A percentile compares a stretch with the other conserved stretches of the same genome.
These are phyloP conservation scores for Endogone sp. DNA, from an alignment of 192 early-diverging fungal species.

Conservation along the genomic window DNA sequence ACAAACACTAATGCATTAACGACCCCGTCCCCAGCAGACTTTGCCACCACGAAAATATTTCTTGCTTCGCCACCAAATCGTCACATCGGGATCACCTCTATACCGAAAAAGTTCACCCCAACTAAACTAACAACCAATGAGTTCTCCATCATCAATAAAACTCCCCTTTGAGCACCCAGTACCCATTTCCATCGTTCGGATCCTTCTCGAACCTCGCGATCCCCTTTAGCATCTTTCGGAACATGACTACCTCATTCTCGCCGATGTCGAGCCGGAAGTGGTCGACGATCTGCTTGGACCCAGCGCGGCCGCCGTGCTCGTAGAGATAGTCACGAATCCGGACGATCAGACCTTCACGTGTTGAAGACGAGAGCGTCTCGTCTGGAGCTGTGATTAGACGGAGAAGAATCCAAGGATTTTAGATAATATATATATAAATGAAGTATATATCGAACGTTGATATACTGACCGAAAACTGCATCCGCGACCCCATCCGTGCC, in stretches of 20 bases:
- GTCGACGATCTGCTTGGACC: constrained; percentile 45
- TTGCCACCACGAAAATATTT: neutral
- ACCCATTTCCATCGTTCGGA: constrained; percentile 27
- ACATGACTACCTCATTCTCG: constrained; percentile 47
- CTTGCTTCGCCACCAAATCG: too few species aligned
- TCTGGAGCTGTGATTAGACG: constrained; percentile 1
- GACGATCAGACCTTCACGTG: constrained; percentile 37
- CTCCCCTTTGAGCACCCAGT: constrained; percentile 57
- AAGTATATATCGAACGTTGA: neutral
- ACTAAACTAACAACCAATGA: neutral
- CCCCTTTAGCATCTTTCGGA: constrained; percentile 64
- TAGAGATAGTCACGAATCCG: constrained; percentile 55
- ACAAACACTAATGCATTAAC: too few species aligned
- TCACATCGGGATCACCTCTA: too few species aligned
- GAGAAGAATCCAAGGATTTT: neutral
- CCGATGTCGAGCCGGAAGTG: constrained; percentile 46
- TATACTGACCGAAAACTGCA: neutral
- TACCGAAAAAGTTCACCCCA: neutral
- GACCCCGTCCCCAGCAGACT: too few species aligned
- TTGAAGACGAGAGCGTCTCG: constrained; percentile 12
- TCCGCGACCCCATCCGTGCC: neutral
- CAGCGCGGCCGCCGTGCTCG: constrained; percentile 37
- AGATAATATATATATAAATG: neutral
- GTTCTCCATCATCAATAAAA: constrained; percentile 27
- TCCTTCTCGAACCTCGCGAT: constrained; percentile 51